phyloP scores from a whole-genome alignment of 176 grass and related monocot species.

The Chloris gayana region DNA sequence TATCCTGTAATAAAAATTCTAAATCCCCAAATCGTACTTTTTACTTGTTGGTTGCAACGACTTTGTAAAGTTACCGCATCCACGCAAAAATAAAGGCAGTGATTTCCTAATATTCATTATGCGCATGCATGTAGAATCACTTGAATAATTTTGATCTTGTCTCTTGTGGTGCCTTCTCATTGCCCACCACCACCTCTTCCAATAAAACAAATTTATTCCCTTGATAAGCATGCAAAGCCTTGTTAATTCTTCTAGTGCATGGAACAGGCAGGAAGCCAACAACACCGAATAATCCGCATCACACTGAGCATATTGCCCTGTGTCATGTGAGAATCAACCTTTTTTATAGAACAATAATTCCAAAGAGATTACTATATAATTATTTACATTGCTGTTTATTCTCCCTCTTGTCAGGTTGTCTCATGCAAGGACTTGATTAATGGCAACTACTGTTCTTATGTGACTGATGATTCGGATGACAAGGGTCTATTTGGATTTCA shows the following conservation, averaged over 20 bases:
- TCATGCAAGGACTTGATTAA: neutral
- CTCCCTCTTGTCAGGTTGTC: neutral
- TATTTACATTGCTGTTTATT: neutral
- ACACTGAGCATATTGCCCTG: neutral
- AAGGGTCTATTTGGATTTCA: slow-evolving; percentile 26
- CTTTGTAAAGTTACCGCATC: neutral
- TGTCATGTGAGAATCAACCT: neutral
- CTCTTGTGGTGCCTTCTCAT: slow-evolving; percentile 31
- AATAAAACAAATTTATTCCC: neutral
- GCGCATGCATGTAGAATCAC: neutral
- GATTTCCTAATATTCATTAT: neutral
- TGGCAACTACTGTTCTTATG: neutral
- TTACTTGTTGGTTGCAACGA: slow-evolving; percentile 2
- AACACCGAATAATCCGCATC: slow-evolving; percentile 10
- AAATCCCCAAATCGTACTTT: neutral
- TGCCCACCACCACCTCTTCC: slow-evolving; percentile 12
- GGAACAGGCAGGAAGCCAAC: slow-evolving; percentile 6
- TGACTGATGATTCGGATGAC: slow-evolving; percentile 21
- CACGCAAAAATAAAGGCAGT: neutral
- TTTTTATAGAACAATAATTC: neutral
- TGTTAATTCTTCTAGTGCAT: slow-evolving; percentile 27
- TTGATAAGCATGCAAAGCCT: slow-evolving; percentile 27
- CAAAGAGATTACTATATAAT: neutral
- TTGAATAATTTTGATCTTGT: neutral
- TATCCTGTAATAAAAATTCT: neutral